Evolutionary conservation across 345 rosid genomes (phyloP).

Genomic region (Sisymbrium irio): DNA sequence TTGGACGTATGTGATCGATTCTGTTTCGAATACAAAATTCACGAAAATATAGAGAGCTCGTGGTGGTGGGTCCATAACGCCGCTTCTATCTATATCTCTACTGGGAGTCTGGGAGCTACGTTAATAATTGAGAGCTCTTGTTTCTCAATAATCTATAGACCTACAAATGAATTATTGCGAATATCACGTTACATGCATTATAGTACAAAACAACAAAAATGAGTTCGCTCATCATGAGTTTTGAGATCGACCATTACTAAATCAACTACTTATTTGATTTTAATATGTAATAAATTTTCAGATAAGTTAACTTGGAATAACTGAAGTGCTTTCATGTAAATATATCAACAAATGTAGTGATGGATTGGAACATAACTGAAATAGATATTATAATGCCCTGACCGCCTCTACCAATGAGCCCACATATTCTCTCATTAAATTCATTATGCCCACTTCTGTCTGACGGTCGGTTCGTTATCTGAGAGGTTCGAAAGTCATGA

Average conservation of each 20-base stretch:
- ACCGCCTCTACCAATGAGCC: no score
- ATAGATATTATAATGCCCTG: no score
- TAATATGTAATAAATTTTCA: not conserved
- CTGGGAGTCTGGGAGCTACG: not conserved
- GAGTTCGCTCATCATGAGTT: not conserved
- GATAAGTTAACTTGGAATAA: not conserved
- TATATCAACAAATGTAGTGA: not conserved
- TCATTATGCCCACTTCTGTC: no score
- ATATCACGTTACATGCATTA: constrained; percentile 25
- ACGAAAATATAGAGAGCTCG: constrained; percentile 7
- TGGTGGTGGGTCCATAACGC: constrained; percentile 38
- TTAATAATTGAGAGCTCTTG: constrained; percentile 8
- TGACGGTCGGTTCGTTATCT: no score
- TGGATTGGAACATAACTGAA: not conserved
- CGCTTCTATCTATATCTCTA: constrained; percentile 2
- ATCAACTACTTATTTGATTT: not conserved
- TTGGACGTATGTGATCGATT: constrained; percentile 38
- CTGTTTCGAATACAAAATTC: constrained; percentile 17
- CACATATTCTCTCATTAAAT: no score
- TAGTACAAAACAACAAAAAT: constrained; percentile 3
- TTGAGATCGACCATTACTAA: not conserved
- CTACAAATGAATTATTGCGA: constrained; percentile 20
- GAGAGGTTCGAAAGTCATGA: no score
- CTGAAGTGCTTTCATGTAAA: not conserved
- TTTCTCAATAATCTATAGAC: not conserved